phyloP scores from a whole-genome alignment of 2,329 filamentous ascomycete species.

The Hymenoscyphus fraxineus region DNA sequence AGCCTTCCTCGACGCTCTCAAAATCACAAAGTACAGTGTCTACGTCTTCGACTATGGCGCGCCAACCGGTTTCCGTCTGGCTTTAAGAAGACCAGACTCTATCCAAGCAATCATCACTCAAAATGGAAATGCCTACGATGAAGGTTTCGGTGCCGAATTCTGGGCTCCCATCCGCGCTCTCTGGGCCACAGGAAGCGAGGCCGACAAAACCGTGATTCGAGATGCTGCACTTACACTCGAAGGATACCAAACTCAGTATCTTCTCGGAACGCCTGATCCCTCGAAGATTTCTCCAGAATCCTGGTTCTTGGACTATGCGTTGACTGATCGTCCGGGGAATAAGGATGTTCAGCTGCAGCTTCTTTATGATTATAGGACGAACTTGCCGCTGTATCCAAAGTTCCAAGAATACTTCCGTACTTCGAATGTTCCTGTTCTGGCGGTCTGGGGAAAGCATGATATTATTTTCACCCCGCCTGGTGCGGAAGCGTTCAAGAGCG shows the following conservation, averaged over 20 bases:
- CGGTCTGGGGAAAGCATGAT: constrained; percentile 57
- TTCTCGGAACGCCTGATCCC: constrained; percentile 14
- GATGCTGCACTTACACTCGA: constrained; percentile 20
- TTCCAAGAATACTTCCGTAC: constrained; percentile 54
- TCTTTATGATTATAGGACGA: constrained; percentile 54
- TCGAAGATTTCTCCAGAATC: constrained; percentile 24
- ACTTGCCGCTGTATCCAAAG: constrained; percentile 49
- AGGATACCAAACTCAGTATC: constrained; percentile 27
- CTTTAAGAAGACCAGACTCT: constrained; percentile 44
- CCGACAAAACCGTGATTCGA: constrained; percentile 17
- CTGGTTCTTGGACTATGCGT: constrained; percentile 47
- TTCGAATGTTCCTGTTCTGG: constrained; percentile 50
- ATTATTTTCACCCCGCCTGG: constrained; percentile 47
- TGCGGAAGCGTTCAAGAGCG: constrained; percentile 50
- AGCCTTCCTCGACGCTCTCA: constrained; percentile 46
- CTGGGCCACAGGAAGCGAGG: constrained; percentile 18
- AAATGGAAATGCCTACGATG: constrained; percentile 58
- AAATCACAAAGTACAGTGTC: constrained; percentile 46
- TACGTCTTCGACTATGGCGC: constrained; percentile 64
- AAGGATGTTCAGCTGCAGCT: constrained; percentile 53
- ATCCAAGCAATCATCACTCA: constrained; percentile 54
- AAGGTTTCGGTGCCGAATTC: constrained; percentile 42
- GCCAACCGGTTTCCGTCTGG: constrained; percentile 51
- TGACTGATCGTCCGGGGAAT: constrained; percentile 48
- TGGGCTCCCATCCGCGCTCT: constrained; percentile 24